Conservation (phyloP, 257 asterid genomes). For the Fraxinus cuspidata region DNA sequence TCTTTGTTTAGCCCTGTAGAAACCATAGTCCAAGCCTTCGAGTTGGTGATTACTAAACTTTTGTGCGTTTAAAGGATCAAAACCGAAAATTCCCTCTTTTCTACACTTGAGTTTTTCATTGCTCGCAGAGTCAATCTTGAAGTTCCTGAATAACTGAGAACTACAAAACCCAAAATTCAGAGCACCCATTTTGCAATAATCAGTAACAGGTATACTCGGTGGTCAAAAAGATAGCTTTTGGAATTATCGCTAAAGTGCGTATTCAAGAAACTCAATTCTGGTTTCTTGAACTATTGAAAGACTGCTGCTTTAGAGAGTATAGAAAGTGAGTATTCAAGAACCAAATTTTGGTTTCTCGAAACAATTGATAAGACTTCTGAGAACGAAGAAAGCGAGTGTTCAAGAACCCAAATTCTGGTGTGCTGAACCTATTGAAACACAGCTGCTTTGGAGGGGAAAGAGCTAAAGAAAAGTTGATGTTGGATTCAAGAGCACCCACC, state of each 20-base stretch:
- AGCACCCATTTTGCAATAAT: constrained; percentile 41
- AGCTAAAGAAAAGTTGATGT: not conserved
- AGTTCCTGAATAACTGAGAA: constrained; percentile 36
- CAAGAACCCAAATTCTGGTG: not conserved
- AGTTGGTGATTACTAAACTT: constrained; percentile 21
- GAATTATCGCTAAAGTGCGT: constrained; percentile 20
- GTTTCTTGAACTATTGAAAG: constrained; percentile 16
- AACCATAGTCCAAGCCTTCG: constrained; percentile 30
- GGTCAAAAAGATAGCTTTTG: constrained; percentile 17
- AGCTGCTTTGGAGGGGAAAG: not conserved
- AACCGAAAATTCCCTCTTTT: constrained; percentile 20
- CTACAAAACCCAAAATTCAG: constrained; percentile 35
- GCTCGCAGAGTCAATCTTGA: constrained; percentile 33
- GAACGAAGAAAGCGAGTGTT: not conserved
- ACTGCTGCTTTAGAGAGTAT: constrained; percentile 5
- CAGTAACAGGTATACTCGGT: not conserved
- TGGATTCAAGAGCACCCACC: not conserved
- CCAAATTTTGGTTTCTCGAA: not conserved
- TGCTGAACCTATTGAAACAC: not conserved
- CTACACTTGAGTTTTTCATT: constrained; percentile 32
- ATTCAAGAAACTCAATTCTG: constrained; percentile 16
- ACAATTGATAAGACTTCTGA: not conserved
- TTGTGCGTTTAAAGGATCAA: constrained; percentile 29
- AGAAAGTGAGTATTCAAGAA: constrained; percentile 16
- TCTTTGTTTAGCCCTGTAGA: constrained; percentile 26